Conservation (phyloP, 2,329 filamentous ascomycete species). For the Diaporthe eres region DNA sequence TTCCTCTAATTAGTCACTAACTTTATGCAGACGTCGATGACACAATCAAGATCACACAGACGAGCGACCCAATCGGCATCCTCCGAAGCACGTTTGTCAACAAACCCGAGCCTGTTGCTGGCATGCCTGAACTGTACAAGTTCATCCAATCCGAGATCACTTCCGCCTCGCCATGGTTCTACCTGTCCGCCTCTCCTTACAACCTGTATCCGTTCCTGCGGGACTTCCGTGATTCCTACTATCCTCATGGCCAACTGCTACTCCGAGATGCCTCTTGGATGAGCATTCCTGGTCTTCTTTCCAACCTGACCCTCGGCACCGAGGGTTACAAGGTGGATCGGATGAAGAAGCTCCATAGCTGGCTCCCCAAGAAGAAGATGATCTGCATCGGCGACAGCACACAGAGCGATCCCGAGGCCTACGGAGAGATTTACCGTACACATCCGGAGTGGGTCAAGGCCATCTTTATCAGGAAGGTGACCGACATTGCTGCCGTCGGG, state of each 20-base stretch:
- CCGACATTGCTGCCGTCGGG: slow-evolving; percentile 76
- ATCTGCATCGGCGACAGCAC: slow-evolving; percentile 92
- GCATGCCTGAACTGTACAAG: slow-evolving; percentile 88
- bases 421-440: slow-evolving; percentile 80
- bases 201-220: slow-evolving; percentile 92
- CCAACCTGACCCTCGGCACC: slow-evolving; percentile 83
- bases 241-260: slow-evolving; percentile 83
- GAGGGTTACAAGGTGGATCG: slow-evolving; percentile 88
- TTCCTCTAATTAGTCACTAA: neutral
- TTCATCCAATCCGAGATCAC: slow-evolving; percentile 70
- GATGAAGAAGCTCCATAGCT: slow-evolving; percentile 82
- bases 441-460: slow-evolving; percentile 83
- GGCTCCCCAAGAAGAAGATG: slow-evolving; percentile 84
- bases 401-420: slow-evolving; percentile 91
- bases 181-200: slow-evolving; percentile 93
- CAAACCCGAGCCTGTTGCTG: slow-evolving; percentile 76
- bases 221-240: slow-evolving; percentile 79
- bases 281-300: slow-evolving; percentile 84
- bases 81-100: slow-evolving; percentile 88
- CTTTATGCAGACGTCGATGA: slow-evolving; percentile 83
- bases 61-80: slow-evolving; percentile 84
- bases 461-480: slow-evolving; percentile 89
- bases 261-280: slow-evolving; percentile 90
- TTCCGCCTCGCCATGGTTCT: slow-evolving; percentile 84
- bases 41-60: slow-evolving; percentile 93